A percentile compares a stretch with the other conserved stretches of the same genome.
Evolutionary conservation across 2,329 filamentous ascomycete genomes (phyloP).

Genomic region (Diaporthe vaccinii): DNA sequence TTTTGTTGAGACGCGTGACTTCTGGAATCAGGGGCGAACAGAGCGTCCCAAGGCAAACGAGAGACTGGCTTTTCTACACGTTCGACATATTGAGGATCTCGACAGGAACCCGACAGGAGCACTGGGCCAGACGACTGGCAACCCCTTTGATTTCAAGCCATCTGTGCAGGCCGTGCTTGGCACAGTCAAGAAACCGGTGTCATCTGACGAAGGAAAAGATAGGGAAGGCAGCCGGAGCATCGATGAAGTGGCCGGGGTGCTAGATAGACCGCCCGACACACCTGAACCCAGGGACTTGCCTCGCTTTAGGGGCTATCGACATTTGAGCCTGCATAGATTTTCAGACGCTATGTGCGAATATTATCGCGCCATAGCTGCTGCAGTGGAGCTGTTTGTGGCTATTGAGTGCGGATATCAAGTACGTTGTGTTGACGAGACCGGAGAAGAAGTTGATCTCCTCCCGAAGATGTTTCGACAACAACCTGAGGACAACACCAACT

Average conservation of each 20-base stretch:
- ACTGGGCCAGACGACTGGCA: background rate
- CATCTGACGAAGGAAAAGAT: background rate
- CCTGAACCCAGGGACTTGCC: background rate
- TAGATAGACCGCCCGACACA: background rate
- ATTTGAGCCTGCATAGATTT: slow-evolving; percentile 6
- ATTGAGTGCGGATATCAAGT: background rate
- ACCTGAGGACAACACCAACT: background rate
- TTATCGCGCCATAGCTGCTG: background rate
- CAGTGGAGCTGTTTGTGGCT: background rate
- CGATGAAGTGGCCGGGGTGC: background rate
- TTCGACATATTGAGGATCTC: background rate
- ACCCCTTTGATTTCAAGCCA: background rate
- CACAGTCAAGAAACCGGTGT: background rate
- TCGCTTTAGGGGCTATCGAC: slow-evolving; percentile 6
- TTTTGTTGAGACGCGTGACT: background rate
- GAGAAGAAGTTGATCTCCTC: background rate
- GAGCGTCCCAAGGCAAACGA: background rate
- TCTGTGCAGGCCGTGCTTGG: background rate
- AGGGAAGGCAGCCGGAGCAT: background rate
- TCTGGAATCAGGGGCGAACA: background rate
- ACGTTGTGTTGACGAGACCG: background rate
- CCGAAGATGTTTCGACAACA: background rate
- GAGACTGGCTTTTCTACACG: slow-evolving; percentile 1
- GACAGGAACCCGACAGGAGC: background rate
- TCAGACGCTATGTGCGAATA: slow-evolving; percentile 6